These are phyloP conservation scores for Vigna hirtella DNA, from an alignment of 306 rosid genomes.

Conservation along the genomic window DNA sequence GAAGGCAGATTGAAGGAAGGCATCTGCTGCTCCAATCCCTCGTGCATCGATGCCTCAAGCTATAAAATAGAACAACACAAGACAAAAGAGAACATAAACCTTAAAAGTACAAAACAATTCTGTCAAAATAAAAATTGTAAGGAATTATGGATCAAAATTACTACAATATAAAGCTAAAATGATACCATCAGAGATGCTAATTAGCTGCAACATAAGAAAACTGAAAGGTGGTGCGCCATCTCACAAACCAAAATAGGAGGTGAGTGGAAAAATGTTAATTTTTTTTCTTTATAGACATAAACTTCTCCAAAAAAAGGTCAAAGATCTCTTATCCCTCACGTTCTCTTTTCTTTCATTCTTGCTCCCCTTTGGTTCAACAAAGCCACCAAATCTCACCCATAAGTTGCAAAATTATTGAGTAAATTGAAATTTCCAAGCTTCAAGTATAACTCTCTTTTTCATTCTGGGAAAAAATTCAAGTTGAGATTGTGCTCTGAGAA, in stretches of 20 bases:
- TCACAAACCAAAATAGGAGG: neutral
- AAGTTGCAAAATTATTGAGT: neutral
- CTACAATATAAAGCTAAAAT: neutral
- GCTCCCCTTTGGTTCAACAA: neutral
- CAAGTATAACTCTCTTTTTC: neutral
- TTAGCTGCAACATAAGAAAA: neutral
- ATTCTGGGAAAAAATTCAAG: neutral
- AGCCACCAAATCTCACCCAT: conserved; percentile 2
- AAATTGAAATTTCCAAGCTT: conserved; percentile 1
- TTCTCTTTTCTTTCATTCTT: conserved; percentile 5
- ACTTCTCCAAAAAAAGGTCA: neutral
- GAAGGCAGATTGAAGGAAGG: conserved; percentile 32
- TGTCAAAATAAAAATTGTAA: neutral
- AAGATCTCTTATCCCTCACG: neutral
- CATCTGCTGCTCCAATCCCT: conserved; percentile 36
- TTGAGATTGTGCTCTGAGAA: neutral
- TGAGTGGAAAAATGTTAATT: neutral
- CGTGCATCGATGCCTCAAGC: conserved; percentile 27
- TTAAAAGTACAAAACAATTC: neutral
- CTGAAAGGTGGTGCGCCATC: neutral
- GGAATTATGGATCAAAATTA: neutral
- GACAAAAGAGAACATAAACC: neutral
- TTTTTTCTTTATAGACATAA: neutral
- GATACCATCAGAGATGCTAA: neutral
- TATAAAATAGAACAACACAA: conserved; percentile 4